Percentiles rank a stretch among this genome's conserved stretches.
Conservation (phyloP, 495 filamentous ascomycete genomes). For the Xylaria venustula region DNA sequence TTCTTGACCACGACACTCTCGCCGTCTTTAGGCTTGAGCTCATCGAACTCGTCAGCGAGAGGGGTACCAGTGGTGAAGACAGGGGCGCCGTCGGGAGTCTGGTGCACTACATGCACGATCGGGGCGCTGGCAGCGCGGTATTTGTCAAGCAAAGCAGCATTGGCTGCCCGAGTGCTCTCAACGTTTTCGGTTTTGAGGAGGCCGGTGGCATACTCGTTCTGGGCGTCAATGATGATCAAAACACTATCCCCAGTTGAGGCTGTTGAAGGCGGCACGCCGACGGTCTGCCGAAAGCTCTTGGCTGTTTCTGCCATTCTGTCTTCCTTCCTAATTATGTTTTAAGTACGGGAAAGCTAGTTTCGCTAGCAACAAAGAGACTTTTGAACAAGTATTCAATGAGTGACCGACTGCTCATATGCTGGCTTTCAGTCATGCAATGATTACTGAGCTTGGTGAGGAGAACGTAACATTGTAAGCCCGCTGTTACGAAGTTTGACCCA, state of each 20-base stretch:
- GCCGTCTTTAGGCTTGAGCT: conserved; percentile 41
- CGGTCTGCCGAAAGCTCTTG: conserved; percentile 49
- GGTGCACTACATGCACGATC: conserved; percentile 58
- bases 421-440: no score
- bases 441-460: no score
- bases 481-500: no score
- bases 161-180: conserved; percentile 43
- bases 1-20: conserved; percentile 44
- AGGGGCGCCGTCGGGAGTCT: conserved; percentile 55
- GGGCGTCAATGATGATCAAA: conserved; percentile 64
- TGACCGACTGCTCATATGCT: no score
- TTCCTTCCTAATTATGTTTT: no score
- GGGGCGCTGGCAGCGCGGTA: conserved; percentile 50
- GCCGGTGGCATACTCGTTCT: conserved; percentile 53
- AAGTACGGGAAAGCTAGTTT: no score
- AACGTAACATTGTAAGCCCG: no score
- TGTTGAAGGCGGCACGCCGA: conserved; percentile 48
- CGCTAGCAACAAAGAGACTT: no score
- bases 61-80: conserved; percentile 57
- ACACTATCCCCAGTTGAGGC: conserved; percentile 52
- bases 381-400: no score
- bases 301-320: conserved; percentile 18
- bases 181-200: conserved; percentile 50
- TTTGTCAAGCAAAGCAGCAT: conserved; percentile 46
- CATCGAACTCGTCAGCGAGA: conserved; percentile 53